Evolutionary conservation across 192 early-diverging fungal species (phyloP).

Genomic region (Chytriomyces sp.): DNA sequence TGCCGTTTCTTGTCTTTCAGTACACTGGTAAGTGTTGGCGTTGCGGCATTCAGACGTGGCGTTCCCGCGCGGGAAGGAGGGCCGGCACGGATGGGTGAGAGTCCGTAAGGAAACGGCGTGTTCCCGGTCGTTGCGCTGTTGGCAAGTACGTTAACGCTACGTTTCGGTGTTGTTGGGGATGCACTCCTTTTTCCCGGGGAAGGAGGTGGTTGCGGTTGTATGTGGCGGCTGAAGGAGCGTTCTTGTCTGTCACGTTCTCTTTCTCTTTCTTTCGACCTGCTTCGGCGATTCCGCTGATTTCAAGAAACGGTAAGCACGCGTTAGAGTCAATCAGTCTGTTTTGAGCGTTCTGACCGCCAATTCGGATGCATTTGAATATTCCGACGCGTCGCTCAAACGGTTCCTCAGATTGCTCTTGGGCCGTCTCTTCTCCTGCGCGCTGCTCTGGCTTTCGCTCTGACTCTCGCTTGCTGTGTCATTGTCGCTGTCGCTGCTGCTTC

Average conservation of each 20-base stretch:
- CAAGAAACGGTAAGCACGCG: background rate
- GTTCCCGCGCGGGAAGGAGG: background rate
- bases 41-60: background rate
- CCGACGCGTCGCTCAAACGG: background rate
- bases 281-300: background rate
- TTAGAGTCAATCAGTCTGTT: background rate
- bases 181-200: background rate
- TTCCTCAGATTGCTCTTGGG: background rate
- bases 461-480: too few species aligned
- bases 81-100: background rate
- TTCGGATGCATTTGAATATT: background rate
- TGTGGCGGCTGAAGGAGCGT: background rate
- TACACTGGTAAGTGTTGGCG: background rate
- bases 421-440: background rate
- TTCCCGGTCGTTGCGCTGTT: background rate
- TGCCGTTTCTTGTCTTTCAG: too few species aligned
- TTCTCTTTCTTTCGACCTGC: background rate
- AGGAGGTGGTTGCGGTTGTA: background rate
- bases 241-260: background rate
- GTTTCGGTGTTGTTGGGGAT: background rate
- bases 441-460: too few species aligned
- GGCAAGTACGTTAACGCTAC: background rate
- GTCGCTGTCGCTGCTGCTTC: too few species aligned
- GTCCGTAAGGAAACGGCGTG: background rate
- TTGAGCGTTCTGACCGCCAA: background rate